Base-by-base conservation (phyloP, 768 basidiomycete genomes). In the Leucocoprinus leucothites region DNA sequence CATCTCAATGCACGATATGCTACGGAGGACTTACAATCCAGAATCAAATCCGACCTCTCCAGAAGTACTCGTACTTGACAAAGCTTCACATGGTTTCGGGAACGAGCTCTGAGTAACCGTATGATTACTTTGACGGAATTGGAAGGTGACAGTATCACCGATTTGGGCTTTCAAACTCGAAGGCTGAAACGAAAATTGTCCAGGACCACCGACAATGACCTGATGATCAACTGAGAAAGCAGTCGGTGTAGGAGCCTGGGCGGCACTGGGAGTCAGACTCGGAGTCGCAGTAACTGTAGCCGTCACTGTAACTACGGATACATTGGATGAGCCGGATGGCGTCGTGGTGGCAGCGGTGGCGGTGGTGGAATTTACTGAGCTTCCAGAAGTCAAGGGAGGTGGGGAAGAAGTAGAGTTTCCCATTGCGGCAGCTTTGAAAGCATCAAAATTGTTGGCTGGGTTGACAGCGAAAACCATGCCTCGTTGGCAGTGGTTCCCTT, bases 351-450 rank as follows among this genome's bases (percentile, higher is more conserved):
- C n/a, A n/a, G n/a, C n/a, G n/a, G n/a, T n/a, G n/a, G 31, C 31
- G 31, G 31, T 5, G 31, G 31, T 31, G 31, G 31, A 5, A 31
- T 5, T 31, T 31, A 31, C 11, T 31, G 31, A 31, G 31, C 31
- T 11, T 11, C 5, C 31, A 31, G 31, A 31, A 5, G 11, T 11
- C 31, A 5, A 5, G 31, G 31, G 11, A 5, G 31, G 11, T 5
- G 6, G 31, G 31, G 31, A 31, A 11, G 31, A 11, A 11, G 31
- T 31, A 5, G 31, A 31, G 5, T 5, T 11, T 31, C 68, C 78
- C 45, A 70, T 74, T 9, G 83, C 84, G 18, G 76, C 76, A 18
- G 77, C 72, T 63, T 81, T 72, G 76, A 86, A 86, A 3, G 77
- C 75, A 3, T 71, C 65, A 57, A 85, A 77, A 21, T 81, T 70